Percentiles rank a stretch among this genome's conserved stretches.
Conservation (phyloP, 441 rosid genomes). For the Euphorbia celastroides region DNA sequence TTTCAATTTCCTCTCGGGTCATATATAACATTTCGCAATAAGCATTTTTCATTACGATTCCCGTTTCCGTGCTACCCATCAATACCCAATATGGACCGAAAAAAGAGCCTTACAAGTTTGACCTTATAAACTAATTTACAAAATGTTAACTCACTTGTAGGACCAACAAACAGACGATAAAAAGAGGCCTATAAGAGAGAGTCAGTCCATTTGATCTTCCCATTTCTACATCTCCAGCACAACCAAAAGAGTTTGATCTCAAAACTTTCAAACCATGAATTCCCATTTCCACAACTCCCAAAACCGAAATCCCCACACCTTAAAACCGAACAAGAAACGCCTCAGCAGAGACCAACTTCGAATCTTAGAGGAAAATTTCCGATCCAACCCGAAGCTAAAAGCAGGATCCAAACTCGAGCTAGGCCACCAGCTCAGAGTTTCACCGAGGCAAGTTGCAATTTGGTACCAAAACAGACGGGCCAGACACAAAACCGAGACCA, state of each 20-base stretch:
- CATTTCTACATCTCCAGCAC: not conserved
- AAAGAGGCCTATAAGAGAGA: constrained; percentile 12
- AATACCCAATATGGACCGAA: not conserved
- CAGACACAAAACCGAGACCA: constrained; percentile 15
- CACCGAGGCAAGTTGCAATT: constrained; percentile 29
- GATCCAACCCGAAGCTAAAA: constrained; percentile 23
- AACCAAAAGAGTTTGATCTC: not conserved
- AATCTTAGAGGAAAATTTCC: constrained; percentile 27
- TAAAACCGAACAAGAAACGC: constrained; percentile 21
- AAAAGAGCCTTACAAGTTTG: not conserved
- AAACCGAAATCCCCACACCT: constrained; percentile 9
- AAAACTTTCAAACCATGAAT: constrained; percentile 11
- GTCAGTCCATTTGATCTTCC: not conserved
- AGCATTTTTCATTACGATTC: no score
- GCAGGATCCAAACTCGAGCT: constrained; percentile 25
- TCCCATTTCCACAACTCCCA: constrained; percentile 11
- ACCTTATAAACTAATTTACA: not conserved
- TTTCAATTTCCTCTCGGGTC: no score
- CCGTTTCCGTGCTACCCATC: no score
- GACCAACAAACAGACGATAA: not conserved
- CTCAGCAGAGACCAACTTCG: constrained; percentile 23
- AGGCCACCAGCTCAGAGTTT: constrained; percentile 23
- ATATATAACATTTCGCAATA: no score
- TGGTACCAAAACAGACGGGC: constrained; percentile 39
- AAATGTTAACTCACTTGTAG: not conserved